A percentile compares a stretch with the other conserved stretches of the same genome.
phyloP scores from a whole-genome alignment of 169 alveolate species.

The Plasmodium malariae region DNA sequence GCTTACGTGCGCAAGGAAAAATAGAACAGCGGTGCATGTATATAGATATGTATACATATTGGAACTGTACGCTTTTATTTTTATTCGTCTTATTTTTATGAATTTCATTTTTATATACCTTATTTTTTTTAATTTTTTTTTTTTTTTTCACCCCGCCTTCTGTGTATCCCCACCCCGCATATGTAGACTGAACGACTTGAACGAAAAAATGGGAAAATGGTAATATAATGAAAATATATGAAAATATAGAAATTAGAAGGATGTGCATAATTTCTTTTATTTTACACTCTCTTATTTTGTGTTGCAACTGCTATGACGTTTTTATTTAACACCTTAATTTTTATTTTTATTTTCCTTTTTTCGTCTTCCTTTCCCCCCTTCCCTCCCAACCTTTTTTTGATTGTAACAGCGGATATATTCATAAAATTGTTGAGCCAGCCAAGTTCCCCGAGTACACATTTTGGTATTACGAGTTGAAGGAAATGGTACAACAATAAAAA shows the following conservation, averaged over 20 bases:
- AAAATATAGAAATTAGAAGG: no score
- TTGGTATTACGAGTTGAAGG: conserved; percentile 58
- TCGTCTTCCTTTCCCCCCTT: background rate
- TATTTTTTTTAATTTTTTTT: no score
- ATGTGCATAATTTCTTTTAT: no score
- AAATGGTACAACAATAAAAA: conserved; percentile 29
- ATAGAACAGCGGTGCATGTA: background rate
- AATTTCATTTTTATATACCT: no score
- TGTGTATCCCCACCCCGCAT: background rate
- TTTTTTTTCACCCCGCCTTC: background rate
- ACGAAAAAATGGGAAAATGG: conserved; percentile 76
- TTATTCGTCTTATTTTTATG: background rate
- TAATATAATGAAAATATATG: conserved; percentile 3
- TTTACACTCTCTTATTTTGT: no score
- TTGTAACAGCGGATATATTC: conserved; percentile 11
- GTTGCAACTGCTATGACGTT: no score
- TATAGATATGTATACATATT: background rate
- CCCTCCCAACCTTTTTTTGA: background rate
- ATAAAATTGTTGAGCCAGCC: conserved; percentile 58
- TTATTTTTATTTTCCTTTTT: background rate
- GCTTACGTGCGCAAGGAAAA: background rate
- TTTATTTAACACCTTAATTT: background rate
- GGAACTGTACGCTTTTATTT: background rate
- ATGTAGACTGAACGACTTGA: conserved; percentile 36
- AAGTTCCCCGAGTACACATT: conserved; percentile 37